Evolutionary conservation across 352 stramenopile species (phyloP).

Genomic region (Peronosclerospora sorghi): DNA sequence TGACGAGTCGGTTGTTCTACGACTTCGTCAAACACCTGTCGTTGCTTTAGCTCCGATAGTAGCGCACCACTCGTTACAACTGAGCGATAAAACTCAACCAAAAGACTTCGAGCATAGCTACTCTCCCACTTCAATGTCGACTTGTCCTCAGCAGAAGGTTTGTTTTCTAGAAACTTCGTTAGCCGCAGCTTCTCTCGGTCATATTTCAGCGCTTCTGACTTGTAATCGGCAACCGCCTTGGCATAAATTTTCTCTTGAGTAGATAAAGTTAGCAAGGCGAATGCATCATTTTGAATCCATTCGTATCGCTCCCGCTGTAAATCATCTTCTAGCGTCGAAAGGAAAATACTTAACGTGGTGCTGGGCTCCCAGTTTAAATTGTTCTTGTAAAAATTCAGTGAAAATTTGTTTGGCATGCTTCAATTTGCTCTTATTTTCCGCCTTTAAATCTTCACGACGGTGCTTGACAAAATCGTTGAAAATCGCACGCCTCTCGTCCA

Average conservation of each 20-base stretch:
- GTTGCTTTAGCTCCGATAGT: slow-evolving; percentile 14
- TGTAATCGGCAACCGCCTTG: slow-evolving; percentile 30
- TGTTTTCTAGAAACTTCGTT: slow-evolving; percentile 21
- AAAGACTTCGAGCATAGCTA: slow-evolving; percentile 12
- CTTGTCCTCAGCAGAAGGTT: slow-evolving; percentile 11
- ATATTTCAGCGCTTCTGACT: slow-evolving; percentile 21
- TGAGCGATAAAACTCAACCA: slow-evolving; percentile 20
- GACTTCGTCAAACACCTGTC: slow-evolving; percentile 19
- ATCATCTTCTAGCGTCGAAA: slow-evolving; percentile 35
- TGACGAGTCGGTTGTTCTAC: background rate
- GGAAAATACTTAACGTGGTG: slow-evolving; percentile 40
- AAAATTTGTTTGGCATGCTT: slow-evolving; percentile 50
- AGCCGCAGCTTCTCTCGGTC: slow-evolving; percentile 21
- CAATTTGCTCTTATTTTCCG: slow-evolving; percentile 68
- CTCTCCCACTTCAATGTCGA: slow-evolving; percentile 11
- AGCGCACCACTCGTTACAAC: slow-evolving; percentile 8
- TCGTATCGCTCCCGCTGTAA: slow-evolving; percentile 23
- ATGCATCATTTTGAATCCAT: slow-evolving; percentile 26
- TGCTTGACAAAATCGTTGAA: slow-evolving; percentile 75
- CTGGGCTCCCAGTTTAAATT: slow-evolving; percentile 33
- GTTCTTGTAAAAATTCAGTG: slow-evolving; percentile 27
- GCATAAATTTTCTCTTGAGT: slow-evolving; percentile 45
- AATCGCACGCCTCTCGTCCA: slow-evolving; percentile 68
- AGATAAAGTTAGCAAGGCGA: slow-evolving; percentile 28
- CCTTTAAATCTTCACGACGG: slow-evolving; percentile 60